phyloP scores from a whole-genome alignment of 495 filamentous ascomycete species.

The Hyaloscypha finlandica region DNA sequence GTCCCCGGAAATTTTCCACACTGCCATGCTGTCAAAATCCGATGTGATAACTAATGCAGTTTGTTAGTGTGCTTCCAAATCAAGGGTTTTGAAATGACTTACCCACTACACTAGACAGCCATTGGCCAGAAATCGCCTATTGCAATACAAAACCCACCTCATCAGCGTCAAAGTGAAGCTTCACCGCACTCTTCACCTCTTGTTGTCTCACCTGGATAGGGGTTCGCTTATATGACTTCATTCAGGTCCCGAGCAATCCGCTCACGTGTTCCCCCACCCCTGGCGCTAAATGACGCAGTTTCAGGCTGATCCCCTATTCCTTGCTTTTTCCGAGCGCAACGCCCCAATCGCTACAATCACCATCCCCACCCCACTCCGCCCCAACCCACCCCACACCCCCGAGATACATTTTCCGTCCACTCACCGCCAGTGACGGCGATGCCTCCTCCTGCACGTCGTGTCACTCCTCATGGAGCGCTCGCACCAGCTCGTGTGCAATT shows the following conservation, averaged over 20 bases:
- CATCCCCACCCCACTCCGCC: not conserved
- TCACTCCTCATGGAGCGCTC: not conserved
- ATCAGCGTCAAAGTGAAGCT: not conserved
- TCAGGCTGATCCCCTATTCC: no score
- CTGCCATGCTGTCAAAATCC: slow-evolving; percentile 15
- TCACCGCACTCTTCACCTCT: no score
- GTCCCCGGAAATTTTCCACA: slow-evolving; percentile 21
- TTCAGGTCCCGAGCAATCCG: not conserved
- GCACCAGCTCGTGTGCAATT: slow-evolving; percentile 7
- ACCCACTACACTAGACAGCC: not conserved
- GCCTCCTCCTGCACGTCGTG: slow-evolving; percentile 3
- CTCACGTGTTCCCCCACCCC: no score
- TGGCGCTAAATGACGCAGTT: no score
- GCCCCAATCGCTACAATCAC: not conserved
- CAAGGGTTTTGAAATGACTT: not conserved
- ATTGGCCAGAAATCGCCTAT: not conserved
- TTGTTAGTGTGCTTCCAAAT: not conserved
- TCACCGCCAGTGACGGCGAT: not conserved
- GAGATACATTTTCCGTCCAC: not conserved
- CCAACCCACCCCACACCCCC: not conserved
- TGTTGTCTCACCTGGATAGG: not conserved
- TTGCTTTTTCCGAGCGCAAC: no score
- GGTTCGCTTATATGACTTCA: not conserved
- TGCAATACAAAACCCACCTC: not conserved
- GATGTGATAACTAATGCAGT: slow-evolving; percentile 20